Base-by-base conservation (phyloP, 805 yeast species). In the Spathaspora gorwiae region DNA sequence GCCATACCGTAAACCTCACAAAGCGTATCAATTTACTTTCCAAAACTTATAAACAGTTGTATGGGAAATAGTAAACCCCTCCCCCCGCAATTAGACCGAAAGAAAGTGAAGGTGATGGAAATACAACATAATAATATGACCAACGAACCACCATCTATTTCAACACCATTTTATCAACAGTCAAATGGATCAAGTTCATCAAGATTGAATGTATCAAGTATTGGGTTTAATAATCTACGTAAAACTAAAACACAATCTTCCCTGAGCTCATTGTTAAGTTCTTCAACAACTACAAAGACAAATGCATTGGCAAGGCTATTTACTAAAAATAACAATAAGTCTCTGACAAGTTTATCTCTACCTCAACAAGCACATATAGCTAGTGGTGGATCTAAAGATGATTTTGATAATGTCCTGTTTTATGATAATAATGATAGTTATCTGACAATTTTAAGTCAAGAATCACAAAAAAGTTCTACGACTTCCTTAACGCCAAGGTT, bases 221-320 rank as follows among this genome's bases (percentile, higher is more conserved):
- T 62, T 6, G 67, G 64, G 7, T 67, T 67, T 47, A 67, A 57
- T 42, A 66, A 54, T 40, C 48, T 67, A 24, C 65, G 64, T 51
- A 66, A 66, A 47, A 45, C 53, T 24, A 51, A 53, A 35, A 63
- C 70, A 13, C 60, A 62, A 43, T 47, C 57, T 6, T 64, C 70
- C 2, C 54, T 46, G 44, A 42, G 54, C 2, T 58, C 67, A 7
- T 47, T 54, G 1, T 39, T 52, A 1, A 61, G 61, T 30, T 34
- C 26, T 39, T 36, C 54, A 3, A 44, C 54, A 8, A 56, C 66
- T 0, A 49, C 54, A 8, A 63, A 59, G 40, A 52, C 62, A 7
- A 64, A 65, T 47, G 55, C 70, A 8, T 50, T 66, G 24, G 43
- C 62, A 1, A 52, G 66, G 35, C 50, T 67, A 26, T 67, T 67